Percentiles rank a stretch among this genome's conserved stretches.
phyloP scores from a whole-genome alignment of 331 rosid genomes.

The Saraca asoca region DNA sequence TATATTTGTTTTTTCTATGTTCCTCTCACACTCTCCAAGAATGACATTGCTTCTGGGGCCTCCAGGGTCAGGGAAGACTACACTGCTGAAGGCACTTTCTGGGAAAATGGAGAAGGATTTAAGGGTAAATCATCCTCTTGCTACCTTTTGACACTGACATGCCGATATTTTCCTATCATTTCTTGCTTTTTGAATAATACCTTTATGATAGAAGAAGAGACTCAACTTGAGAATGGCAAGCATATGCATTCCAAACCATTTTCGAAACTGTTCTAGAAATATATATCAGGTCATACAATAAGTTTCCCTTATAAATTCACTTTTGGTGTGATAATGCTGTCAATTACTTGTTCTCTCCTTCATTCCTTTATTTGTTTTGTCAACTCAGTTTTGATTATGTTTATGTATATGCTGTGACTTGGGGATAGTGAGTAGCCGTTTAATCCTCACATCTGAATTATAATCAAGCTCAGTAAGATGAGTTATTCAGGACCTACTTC shows the following conservation, averaged over 20 bases:
- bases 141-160: not conserved
- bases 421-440: not conserved
- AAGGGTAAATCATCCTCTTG: conserved; percentile 19
- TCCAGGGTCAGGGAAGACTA: conserved; percentile 40
- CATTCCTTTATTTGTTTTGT: too few species aligned
- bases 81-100: conserved; percentile 36
- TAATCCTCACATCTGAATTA: conserved; percentile 4
- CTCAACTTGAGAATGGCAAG: too few species aligned
- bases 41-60: conserved; percentile 36
- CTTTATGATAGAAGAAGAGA: too few species aligned
- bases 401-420: not conserved
- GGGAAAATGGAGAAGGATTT: conserved; percentile 31
- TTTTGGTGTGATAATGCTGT: too few species aligned
- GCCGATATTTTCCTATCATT: too few species aligned
- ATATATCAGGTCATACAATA: too few species aligned
- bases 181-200: not conserved
- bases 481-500: not conserved
- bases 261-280: too few species aligned
- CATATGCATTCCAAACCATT: too few species aligned
- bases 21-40: conserved; percentile 2
- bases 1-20: not conserved
- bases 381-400: not conserved
- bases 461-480: not conserved
- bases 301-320: too few species aligned
- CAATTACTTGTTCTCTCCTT: too few species aligned